These are phyloP conservation scores for Trypanosoma mega DNA, from an alignment of 208 protist species.

Conservation along the genomic window DNA sequence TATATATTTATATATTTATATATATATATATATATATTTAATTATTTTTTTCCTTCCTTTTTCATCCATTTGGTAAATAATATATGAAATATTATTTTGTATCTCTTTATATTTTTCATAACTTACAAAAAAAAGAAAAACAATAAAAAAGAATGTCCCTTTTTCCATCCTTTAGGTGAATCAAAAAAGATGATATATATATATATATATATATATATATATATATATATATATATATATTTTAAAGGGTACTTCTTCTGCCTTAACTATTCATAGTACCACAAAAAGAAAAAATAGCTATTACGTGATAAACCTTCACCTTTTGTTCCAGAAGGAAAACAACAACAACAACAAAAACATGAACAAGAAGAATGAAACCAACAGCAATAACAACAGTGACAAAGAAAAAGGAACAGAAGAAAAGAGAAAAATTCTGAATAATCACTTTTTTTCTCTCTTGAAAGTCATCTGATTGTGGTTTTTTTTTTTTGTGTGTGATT, in stretches of 20 bases:
- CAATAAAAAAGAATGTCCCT: neutral
- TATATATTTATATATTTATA: neutral
- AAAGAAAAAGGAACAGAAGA: neutral
- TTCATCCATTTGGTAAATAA: conserved; percentile 4
- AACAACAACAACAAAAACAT: no score
- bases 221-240: no score
- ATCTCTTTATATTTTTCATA: neutral
- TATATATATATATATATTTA: conserved; percentile 9
- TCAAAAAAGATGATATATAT: no score
- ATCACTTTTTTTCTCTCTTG: neutral
- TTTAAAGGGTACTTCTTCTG: no score
- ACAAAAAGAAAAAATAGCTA: no score
- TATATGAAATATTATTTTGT: conserved; percentile 3
- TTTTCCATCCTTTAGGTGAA: no score
- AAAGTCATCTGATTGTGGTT: neutral
- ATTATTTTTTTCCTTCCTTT: conserved; percentile 3
- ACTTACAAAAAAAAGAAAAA: conserved; percentile 9
- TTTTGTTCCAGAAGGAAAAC: no score
- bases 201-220: no score
- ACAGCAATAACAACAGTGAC: no score
- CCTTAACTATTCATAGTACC: no score
- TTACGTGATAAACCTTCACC: no score
- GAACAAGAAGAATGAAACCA: no score
- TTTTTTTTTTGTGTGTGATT: conserved; percentile 13
- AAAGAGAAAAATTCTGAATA: neutral